Conservation (phyloP, 176 grass and related monocot species). For the Carex pumila region DNA sequence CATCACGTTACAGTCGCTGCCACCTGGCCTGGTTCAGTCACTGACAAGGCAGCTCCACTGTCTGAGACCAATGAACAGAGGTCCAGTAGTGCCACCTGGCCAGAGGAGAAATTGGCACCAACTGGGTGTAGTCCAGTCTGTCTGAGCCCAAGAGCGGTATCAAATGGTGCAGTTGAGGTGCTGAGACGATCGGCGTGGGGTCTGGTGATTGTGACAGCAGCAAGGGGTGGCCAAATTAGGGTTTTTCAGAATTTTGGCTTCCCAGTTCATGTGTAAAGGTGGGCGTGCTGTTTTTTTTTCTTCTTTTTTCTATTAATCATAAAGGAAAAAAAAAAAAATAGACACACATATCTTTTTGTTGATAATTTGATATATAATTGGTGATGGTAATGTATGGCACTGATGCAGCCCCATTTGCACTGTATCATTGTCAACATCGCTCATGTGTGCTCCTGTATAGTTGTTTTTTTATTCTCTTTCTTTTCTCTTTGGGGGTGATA, state of each 20-base stretch:
- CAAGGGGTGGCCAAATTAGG: slow-evolving; percentile 57
- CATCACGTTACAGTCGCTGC: slow-evolving; percentile 69
- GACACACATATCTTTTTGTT: background rate
- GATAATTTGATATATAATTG: slow-evolving; percentile 3
- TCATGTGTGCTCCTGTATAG: slow-evolving; percentile 33
- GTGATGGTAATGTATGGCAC: slow-evolving; percentile 4
- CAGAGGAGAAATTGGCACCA: slow-evolving; percentile 36
- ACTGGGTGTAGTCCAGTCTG: slow-evolving; percentile 46
- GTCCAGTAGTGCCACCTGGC: slow-evolving; percentile 30
- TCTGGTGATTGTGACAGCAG: slow-evolving; percentile 83
- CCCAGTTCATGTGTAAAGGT: slow-evolving; percentile 67
- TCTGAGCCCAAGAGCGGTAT: slow-evolving; percentile 33
- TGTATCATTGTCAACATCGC: slow-evolving; percentile 1
- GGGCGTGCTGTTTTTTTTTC: slow-evolving; percentile 13
- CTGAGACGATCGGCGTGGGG: slow-evolving; percentile 68
- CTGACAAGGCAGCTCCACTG: slow-evolving; percentile 20
- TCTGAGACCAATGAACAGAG: slow-evolving; percentile 24
- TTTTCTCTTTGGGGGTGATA: background rate
- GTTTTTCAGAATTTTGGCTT: slow-evolving; percentile 98
- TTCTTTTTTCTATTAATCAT: background rate
- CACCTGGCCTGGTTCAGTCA: slow-evolving; percentile 64
- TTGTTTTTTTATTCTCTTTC: slow-evolving; percentile 11
- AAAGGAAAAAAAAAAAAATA: slow-evolving; percentile 15
- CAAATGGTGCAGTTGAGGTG: slow-evolving; percentile 43
- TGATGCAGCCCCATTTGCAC: background rate